These are phyloP conservation scores for Lycium barbarum DNA, from an alignment of 257 asterid genomes.

Conservation along the genomic window DNA sequence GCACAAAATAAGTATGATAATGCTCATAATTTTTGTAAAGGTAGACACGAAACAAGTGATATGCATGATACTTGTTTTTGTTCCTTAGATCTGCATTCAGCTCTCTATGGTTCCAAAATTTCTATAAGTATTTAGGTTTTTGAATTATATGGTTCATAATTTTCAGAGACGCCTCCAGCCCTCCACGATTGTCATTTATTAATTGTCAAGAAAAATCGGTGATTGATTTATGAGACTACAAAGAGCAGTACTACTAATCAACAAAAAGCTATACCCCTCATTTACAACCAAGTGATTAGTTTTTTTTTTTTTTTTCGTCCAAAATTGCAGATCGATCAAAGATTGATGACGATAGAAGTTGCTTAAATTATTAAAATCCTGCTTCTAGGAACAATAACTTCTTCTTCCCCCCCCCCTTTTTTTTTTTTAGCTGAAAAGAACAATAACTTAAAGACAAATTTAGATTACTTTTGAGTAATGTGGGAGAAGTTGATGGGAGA, in stretches of 20 bases:
- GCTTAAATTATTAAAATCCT: neutral
- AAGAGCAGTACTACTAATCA: neutral
- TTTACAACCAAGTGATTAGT: neutral
- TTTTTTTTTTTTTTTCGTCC: neutral
- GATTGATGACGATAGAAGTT: neutral
- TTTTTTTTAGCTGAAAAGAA: too few relatives aligned
- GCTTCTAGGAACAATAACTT: neutral
- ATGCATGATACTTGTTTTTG: neutral
- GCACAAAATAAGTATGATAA: neutral
- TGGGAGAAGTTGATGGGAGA: neutral
- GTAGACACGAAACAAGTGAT: neutral
- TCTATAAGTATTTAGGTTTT: neutral
- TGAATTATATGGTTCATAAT: neutral
- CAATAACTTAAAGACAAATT: neutral
- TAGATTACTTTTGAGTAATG: neutral
- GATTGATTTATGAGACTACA: neutral
- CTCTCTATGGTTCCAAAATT: neutral
- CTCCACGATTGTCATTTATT: neutral
- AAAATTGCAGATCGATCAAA: neutral
- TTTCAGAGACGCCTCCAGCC: neutral
- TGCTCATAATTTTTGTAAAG: neutral
- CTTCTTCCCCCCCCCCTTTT: too few relatives aligned
- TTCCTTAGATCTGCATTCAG: neutral
- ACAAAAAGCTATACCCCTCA: neutral
- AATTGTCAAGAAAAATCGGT: neutral